Evolutionary conservation across 208 protist genomes (phyloP).

Genomic region (Leishmania aethiopica): DNA sequence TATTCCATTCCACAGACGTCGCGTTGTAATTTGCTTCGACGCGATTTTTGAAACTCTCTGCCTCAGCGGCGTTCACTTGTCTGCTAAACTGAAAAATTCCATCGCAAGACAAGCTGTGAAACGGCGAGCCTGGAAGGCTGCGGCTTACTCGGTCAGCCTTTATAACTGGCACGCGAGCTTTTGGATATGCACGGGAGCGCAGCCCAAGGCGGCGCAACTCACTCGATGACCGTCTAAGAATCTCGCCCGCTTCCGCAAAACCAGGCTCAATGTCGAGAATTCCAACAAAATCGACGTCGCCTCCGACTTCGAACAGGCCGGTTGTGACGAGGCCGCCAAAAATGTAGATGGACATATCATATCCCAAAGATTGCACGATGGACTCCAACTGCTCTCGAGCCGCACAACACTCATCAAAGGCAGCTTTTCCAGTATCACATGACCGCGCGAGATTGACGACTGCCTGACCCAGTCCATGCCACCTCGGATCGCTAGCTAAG

Average conservation of each 20-base stretch:
- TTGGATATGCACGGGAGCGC: slow-evolving; percentile 62
- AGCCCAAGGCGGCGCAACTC: slow-evolving; percentile 82
- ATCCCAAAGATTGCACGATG: slow-evolving; percentile 77
- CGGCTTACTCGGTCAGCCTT: slow-evolving; percentile 85
- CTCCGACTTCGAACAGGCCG: slow-evolving; percentile 80
- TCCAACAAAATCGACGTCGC: slow-evolving; percentile 90
- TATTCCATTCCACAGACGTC: slow-evolving; percentile 76
- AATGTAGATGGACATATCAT: slow-evolving; percentile 87
- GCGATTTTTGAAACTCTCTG: slow-evolving; percentile 46
- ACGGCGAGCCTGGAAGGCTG: slow-evolving; percentile 69
- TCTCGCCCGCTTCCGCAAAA: slow-evolving; percentile 76
- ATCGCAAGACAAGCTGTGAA: slow-evolving; percentile 71
- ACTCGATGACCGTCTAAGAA: slow-evolving; percentile 63
- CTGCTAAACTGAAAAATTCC: slow-evolving; percentile 87
- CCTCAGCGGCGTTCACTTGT: slow-evolving; percentile 51
- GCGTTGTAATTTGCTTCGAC: slow-evolving; percentile 68
- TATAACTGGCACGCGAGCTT: slow-evolving; percentile 84
- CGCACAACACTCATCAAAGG: slow-evolving; percentile 83
- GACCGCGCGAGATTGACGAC: slow-evolving; percentile 60
- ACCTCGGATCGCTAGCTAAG: slow-evolving; percentile 32
- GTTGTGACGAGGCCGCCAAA: slow-evolving; percentile 88
- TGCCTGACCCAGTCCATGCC: slow-evolving; percentile 57
- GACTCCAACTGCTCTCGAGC: slow-evolving; percentile 82
- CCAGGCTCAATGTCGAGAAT: slow-evolving; percentile 86
- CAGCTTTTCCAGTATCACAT: slow-evolving; percentile 77